Percentiles rank a stretch among this genome's conserved stretches.
phyloP scores from a whole-genome alignment of 2,329 filamentous ascomycete genomes.

The Didymella sp. region DNA sequence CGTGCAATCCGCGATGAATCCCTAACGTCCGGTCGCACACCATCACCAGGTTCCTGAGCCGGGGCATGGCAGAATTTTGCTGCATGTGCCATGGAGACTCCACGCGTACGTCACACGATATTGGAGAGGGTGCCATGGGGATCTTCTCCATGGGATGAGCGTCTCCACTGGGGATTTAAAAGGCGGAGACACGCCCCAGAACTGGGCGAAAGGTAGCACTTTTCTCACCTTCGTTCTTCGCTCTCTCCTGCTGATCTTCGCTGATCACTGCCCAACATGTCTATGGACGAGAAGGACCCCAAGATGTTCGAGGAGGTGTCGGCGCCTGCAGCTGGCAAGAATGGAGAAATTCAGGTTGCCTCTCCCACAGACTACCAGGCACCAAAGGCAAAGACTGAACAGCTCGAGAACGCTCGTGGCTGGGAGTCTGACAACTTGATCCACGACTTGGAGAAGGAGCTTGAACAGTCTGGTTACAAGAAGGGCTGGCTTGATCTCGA shows the following conservation, averaged over 20 bases:
- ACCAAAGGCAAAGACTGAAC: constrained; percentile 43
- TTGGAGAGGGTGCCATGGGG: constrained; percentile 31
- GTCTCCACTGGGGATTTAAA: constrained; percentile 38
- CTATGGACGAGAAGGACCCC: constrained; percentile 40
- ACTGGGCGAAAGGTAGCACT: constrained; percentile 18
- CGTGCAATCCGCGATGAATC: constrained; percentile 19
- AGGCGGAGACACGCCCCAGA: constrained; percentile 24
- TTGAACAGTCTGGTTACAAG: constrained; percentile 47
- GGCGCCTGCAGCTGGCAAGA: constrained; percentile 16
- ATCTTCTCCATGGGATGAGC: constrained; percentile 34
- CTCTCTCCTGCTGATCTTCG: constrained; percentile 18
- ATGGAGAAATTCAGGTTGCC: constrained; percentile 33
- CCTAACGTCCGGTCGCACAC: constrained; percentile 27
- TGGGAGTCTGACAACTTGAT: constrained; percentile 57
- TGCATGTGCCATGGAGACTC: constrained; percentile 21
- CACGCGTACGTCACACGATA: constrained; percentile 17
- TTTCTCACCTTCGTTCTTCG: constrained; percentile 15
- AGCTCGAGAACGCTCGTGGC: constrained; percentile 44
- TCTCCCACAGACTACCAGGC: constrained; percentile 32
- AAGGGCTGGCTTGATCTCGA: constrained; percentile 60
- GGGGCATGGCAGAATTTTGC: constrained; percentile 29
- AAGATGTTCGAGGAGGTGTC: constrained; percentile 25
- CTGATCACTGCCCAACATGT: constrained; percentile 33
- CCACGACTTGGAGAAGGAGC: constrained; percentile 51
- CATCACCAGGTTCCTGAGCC: constrained; percentile 23